Conservation (phyloP, 148 eudicot genomes). For the Suaeda aralocaspica region DNA sequence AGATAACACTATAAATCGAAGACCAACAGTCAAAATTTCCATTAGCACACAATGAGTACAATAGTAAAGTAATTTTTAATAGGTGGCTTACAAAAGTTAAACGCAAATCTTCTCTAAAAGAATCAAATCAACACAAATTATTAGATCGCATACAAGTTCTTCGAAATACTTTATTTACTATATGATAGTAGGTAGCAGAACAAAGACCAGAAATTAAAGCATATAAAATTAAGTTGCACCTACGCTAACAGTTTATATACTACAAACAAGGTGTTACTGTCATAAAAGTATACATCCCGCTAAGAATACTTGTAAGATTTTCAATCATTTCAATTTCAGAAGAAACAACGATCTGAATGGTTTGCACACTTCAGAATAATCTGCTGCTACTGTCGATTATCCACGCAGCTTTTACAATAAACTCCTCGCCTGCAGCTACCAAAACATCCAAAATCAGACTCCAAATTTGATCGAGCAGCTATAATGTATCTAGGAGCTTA, state of each 20-base stretch:
- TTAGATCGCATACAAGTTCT: background rate
- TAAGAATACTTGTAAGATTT: background rate
- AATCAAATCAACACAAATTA: background rate
- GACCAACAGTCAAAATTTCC: too few species aligned
- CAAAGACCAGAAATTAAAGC: background rate
- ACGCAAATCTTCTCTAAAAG: too few species aligned
- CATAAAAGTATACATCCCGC: constrained; percentile 6
- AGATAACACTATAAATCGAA: too few species aligned
- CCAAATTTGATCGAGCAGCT: background rate
- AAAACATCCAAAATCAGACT: background rate
- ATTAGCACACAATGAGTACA: too few species aligned
- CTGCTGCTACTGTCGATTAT: background rate
- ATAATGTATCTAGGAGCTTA: background rate
- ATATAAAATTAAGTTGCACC: background rate
- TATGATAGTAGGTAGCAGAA: background rate
- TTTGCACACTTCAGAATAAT: background rate
- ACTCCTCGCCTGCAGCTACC: constrained; percentile 17
- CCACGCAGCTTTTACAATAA: background rate
- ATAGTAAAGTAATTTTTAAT: too few species aligned
- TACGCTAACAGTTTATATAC: constrained; percentile 22
- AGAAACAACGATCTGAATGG: constrained; percentile 6
- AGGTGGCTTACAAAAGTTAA: too few species aligned
- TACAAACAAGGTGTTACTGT: constrained; percentile 16
- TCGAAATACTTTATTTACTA: constrained; percentile 6
- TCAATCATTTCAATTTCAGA: constrained; percentile 6